Base-by-base conservation (phyloP, 2,329 filamentous ascomycete genomes). In the Plectosphaerella cucumerina region DNA sequence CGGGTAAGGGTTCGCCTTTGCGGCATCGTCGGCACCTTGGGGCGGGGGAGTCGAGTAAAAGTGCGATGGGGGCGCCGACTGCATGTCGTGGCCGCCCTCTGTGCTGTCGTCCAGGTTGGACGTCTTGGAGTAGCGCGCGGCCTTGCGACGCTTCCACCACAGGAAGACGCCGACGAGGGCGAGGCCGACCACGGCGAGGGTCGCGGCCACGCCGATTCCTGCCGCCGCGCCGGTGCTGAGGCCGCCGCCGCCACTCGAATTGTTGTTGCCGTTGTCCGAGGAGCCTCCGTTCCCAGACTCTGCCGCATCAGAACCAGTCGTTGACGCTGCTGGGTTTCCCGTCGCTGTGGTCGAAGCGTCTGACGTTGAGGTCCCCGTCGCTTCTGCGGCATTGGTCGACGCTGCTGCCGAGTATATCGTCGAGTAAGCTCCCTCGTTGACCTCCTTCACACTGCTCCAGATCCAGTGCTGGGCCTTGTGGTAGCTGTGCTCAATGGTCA, bases 381-480 rank as follows among this genome's bases (percentile, higher is more conserved):
- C 44, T 23, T 48, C 48, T 34, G 51, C 39, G 33, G 54, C 20
- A 18, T 50, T 47, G 2, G 48, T 46, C 4, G 52, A 48, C 42
- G 58, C 18, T 37, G 56, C 48, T 1, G 54, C 42, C 8, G 58
- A 60, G 18, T 65, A 68, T 9, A 60, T 56, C 0, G 67, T 70
- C 1, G 64, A 68, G 42, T 62, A 70, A 3, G 61, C 64, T 1
- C 59, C 60, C 14, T 69, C 63, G 26, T 70, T 50, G 0, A 70
- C 61, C 1, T 59, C 33, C 1, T 55, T 57, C 1, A 58, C 60
- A 15, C 65, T 68, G 4, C 60, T 63, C 58, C 69, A 60, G 41
- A 69, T 53, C 66, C 67, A 70, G 10, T 63, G 65, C 35, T 68
- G 66, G 1, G 65, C 64, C 1, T 56, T 56, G 47, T 68, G 63